Percentiles rank a stretch among this genome's conserved stretches.
These are phyloP conservation scores for Blastocrithidia nonstop DNA, from an alignment of 208 protist genomes.

Conservation along the genomic window DNA sequence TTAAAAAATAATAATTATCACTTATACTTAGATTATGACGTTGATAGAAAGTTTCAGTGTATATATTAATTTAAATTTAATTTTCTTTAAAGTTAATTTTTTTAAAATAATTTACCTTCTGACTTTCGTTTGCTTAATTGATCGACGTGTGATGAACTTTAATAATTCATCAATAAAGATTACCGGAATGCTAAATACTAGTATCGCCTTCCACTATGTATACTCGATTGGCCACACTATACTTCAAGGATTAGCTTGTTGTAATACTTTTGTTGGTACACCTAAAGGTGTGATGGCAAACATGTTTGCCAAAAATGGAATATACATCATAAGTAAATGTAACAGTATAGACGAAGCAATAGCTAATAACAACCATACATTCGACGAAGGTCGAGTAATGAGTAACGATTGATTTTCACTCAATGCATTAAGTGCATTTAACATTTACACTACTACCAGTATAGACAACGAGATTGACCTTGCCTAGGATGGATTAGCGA, in stretches of 20 bases:
- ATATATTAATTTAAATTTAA: background rate
- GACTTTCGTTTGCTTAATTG: background rate
- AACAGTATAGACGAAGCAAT: conserved; percentile 71
- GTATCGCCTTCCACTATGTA: conserved; percentile 79
- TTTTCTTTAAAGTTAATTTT: conserved; percentile 1
- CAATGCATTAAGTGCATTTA: conserved; percentile 90
- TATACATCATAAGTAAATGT: conserved; percentile 87
- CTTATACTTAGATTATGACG: too few species aligned
- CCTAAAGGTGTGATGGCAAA: conserved; percentile 80
- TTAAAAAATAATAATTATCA: too few species aligned
- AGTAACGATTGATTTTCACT: conserved; percentile 87
- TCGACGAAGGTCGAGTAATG: conserved; percentile 39
- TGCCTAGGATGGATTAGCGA: conserved; percentile 49
- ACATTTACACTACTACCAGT: conserved; percentile 91
- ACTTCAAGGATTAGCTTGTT: conserved; percentile 35
- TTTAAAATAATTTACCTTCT: background rate
- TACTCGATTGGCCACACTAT: conserved; percentile 50
- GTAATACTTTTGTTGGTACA: conserved; percentile 25
- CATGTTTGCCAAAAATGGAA: conserved; percentile 73
- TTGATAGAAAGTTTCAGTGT: too few species aligned
- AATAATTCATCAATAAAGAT: conserved; percentile 90
- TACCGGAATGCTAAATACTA: conserved; percentile 83
- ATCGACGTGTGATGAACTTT: conserved; percentile 39
- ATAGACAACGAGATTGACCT: conserved; percentile 85
- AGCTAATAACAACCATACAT: conserved; percentile 69